A percentile compares a stretch with the other conserved stretches of the same genome.
These are phyloP conservation scores for Furcasterigmium furcatum DNA, from an alignment of 2,329 filamentous ascomycete genomes.

Conservation along the genomic window DNA sequence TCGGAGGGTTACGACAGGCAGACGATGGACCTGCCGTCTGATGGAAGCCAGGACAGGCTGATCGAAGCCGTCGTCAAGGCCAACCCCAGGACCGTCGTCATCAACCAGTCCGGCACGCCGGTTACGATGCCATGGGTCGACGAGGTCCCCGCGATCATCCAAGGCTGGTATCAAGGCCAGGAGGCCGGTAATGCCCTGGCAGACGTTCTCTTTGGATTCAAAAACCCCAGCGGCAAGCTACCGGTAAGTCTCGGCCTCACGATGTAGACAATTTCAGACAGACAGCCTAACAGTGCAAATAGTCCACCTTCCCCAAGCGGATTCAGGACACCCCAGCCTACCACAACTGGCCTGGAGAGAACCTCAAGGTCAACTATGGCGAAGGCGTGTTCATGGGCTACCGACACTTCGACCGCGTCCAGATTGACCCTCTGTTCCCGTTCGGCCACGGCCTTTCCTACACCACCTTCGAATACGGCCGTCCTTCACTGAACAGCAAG, in stretches of 20 bases:
- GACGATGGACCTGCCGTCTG: conserved; percentile 65
- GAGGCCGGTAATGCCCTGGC: conserved; percentile 69
- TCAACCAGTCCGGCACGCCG: conserved; percentile 68
- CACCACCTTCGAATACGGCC: conserved; percentile 64
- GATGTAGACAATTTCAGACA: background rate
- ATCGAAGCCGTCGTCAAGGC: conserved; percentile 59
- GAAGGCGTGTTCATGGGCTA: conserved; percentile 75
- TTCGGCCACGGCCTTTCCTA: conserved; percentile 76
- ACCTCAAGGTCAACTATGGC: conserved; percentile 64
- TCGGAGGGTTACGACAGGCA: conserved; percentile 72
- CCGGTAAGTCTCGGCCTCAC: conserved; percentile 38
- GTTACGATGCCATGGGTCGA: conserved; percentile 69
- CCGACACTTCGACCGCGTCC: conserved; percentile 63
- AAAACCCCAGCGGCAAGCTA: conserved; percentile 66
- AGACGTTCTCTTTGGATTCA: conserved; percentile 61
- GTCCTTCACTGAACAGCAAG: conserved; percentile 44
- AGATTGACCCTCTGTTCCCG: conserved; percentile 60
- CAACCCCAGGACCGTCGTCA: conserved; percentile 64
- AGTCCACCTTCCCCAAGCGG: conserved; percentile 62
- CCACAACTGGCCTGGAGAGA: conserved; percentile 72
- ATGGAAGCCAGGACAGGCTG: conserved; percentile 58
- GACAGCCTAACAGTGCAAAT: conserved; percentile 19
- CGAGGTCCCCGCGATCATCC: conserved; percentile 62
- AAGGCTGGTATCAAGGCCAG: conserved; percentile 74
- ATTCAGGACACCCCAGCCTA: conserved; percentile 67